Evolutionary conservation across 257 asterid genomes (phyloP), one percentile per base, ranked within the genome.

Genomic region (Eucommia ulmoides): DNA sequence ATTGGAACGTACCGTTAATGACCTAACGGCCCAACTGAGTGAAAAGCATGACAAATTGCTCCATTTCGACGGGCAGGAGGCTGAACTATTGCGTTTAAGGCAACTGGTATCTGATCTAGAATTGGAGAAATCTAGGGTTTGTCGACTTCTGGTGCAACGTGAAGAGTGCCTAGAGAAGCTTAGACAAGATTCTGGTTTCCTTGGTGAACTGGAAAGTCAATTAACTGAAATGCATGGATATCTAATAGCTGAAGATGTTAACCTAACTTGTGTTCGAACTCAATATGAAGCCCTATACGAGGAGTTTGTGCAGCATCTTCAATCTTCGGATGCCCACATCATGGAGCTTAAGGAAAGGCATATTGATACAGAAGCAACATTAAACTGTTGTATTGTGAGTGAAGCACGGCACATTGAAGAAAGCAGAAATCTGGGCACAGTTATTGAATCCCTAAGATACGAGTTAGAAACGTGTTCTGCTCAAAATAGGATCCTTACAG

Each of bases 81-180:
- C 66, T 53, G 95, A 83, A 55, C 57, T 83, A 62, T 51, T 60
- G 54, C 73, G 52, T 58, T 63, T 67, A 45, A 74, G 64, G 73
- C 74, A 72, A 56, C 68, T 73, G 57, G 75, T 64, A 45, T 65
- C 72, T 21, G 72, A 74, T 61, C 74, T 77, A 23, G 88, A 81
- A 64, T 23, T 51, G 64, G 93, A 85, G 68, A 89, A 72, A 56
- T 74, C 74, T 41, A 75, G 76, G 59, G 81, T 77, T 41, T 45
- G 63, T 58, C 65, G 47, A 60, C 80, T 68, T 47, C 60, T 77
- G 60, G 60, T 24, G 71, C 80, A 69, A 75, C 78, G 67, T 41
- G 71, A 59, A 8, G 61, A 55, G 57, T 50, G 66, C 9, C 59
- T 74, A 52, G 82, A 69, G 52, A 65, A 71, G 52, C 73, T 80